Conservation (phyloP, 2,329 filamentous ascomycete species). For the Seiridium cupressi region DNA sequence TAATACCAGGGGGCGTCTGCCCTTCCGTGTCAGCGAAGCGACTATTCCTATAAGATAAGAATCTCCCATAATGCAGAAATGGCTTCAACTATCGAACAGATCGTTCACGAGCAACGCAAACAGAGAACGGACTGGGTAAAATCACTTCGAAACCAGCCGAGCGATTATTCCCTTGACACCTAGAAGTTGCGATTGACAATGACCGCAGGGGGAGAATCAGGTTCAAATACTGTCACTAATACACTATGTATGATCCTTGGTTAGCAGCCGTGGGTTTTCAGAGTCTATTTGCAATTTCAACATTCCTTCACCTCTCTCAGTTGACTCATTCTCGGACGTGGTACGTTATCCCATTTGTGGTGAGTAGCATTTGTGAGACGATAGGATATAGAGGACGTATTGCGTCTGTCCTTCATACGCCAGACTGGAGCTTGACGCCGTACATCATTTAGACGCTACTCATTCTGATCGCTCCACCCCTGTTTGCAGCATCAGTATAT, state of each 20-base stretch:
- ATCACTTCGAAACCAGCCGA: too few species aligned
- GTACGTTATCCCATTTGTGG: constrained; percentile 49
- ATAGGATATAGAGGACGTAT: constrained; percentile 8
- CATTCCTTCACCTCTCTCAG: constrained; percentile 34
- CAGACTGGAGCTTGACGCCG: neutral
- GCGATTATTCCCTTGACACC: neutral
- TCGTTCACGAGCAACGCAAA: too few species aligned
- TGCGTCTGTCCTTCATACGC: neutral
- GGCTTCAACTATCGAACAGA: too few species aligned
- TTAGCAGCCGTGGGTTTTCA: constrained; percentile 39
- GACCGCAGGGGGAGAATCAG: neutral
- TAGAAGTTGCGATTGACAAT: neutral
- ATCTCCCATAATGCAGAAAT: too few species aligned
- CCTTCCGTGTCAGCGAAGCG: too few species aligned
- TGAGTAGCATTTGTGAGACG: constrained; percentile 48
- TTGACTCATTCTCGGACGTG: constrained; percentile 39
- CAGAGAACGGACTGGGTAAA: too few species aligned
- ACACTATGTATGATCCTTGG: constrained; percentile 46
- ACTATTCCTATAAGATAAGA: too few species aligned
- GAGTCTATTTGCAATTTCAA: constrained; percentile 34
- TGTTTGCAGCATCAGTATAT: constrained; percentile 28
- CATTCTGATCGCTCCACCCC: constrained; percentile 34
- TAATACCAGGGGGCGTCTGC: too few species aligned
- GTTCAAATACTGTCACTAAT: constrained; percentile 39
- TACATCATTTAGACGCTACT: constrained; percentile 31